phyloP scores from a whole-genome alignment of 2,329 filamentous ascomycete genomes.

The Cordyceps pruinosa region DNA sequence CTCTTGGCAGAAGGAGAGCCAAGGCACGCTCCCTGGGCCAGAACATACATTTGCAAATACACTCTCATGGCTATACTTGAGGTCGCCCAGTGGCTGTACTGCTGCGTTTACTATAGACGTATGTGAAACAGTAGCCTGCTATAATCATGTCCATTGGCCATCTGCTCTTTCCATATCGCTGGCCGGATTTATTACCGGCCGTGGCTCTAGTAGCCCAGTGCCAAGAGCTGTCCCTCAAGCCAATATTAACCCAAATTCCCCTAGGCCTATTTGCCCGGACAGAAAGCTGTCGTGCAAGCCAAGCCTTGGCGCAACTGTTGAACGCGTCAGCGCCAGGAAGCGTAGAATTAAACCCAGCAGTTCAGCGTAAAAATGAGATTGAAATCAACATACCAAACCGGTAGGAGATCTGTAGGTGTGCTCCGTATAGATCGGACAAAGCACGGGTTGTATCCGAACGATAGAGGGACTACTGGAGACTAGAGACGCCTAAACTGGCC shows the following conservation, averaged over 20 bases:
- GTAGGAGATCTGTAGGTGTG: not conserved
- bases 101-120: not conserved
- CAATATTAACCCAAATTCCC: slow-evolving; percentile 5
- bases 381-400: too few relatives aligned
- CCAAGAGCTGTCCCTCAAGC: slow-evolving; percentile 1
- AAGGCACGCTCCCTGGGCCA: not conserved
- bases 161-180: not conserved
- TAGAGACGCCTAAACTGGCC: too few relatives aligned
- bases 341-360: not conserved
- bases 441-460: not conserved
- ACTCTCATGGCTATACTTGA: too few relatives aligned
- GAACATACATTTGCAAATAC: not conserved
- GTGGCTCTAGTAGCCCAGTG: not conserved
- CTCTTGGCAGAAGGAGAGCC: not conserved
- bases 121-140: not conserved
- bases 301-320: slow-evolving; percentile 1
- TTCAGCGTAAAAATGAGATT: too few relatives aligned
- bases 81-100: too few relatives aligned
- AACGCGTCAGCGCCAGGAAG: not conserved
- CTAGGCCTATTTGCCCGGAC: not conserved
- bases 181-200: not conserved
- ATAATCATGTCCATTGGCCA: not conserved
- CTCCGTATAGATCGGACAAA: not conserved
- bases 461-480: too few relatives aligned
- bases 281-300: not conserved